Evolutionary conservation across 2,329 filamentous ascomycete genomes (phyloP).

Genomic region (Arthrobotrys megalospora): DNA sequence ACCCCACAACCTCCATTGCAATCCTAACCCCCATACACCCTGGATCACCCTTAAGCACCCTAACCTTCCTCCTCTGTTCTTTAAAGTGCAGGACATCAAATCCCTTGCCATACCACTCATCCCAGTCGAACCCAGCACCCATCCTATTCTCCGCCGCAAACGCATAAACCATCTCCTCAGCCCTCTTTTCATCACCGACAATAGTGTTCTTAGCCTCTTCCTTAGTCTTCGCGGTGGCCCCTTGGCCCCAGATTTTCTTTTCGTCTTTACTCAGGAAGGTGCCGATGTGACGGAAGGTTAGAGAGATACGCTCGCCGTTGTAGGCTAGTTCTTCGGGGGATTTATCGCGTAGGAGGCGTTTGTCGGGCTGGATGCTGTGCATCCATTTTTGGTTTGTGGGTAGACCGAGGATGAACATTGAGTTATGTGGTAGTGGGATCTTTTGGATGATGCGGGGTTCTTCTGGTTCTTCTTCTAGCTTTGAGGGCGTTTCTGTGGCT

Average conservation of each 20-base stretch:
- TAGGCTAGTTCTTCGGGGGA: conserved; percentile 79
- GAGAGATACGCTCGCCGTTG: conserved; percentile 83
- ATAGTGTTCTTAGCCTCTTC: conserved; percentile 76
- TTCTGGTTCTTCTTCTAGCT: conserved; percentile 60
- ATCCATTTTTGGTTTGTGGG: conserved; percentile 88
- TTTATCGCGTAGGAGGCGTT: conserved; percentile 79
- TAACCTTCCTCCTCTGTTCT: conserved; percentile 67
- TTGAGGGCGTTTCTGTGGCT: conserved; percentile 20
- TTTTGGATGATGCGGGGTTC: conserved; percentile 75
- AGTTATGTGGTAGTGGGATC: conserved; percentile 86
- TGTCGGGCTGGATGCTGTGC: conserved; percentile 92
- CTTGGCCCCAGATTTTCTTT: conserved; percentile 87
- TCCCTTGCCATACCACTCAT: conserved; percentile 80
- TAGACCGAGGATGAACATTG: conserved; percentile 85
- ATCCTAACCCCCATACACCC: conserved; percentile 66
- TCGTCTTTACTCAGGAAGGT: conserved; percentile 79
- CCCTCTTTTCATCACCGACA: conserved; percentile 78
- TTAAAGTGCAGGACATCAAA: conserved; percentile 83
- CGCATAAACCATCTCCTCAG: conserved; percentile 79
- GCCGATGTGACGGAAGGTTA: conserved; percentile 91
- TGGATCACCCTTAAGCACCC: conserved; percentile 65
- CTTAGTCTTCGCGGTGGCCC: conserved; percentile 79
- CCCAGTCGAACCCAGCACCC: conserved; percentile 80
- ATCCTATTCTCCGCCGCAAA: conserved; percentile 89
- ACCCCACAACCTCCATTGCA: conserved; percentile 60